Conservation (phyloP, 345 rosid species). For the Erodium maritimum region DNA sequence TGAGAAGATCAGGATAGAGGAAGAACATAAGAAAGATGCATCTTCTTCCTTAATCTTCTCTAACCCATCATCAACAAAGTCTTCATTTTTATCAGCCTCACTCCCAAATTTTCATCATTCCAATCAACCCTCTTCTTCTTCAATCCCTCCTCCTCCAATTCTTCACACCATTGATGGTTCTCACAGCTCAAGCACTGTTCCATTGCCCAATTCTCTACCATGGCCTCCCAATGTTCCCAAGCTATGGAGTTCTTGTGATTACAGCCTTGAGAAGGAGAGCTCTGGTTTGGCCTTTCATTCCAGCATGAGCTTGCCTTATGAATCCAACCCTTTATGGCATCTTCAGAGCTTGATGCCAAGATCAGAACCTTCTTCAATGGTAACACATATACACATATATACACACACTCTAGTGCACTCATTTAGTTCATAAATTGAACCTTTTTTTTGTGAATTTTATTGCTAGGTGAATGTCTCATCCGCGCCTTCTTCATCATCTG, state of each 20-base stretch:
- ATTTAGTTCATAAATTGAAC: no score
- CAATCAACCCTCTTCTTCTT: constrained; percentile 15
- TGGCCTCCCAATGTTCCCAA: constrained; percentile 8
- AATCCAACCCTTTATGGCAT: constrained; percentile 24
- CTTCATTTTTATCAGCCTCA: constrained; percentile 10
- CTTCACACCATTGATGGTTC: constrained; percentile 12
- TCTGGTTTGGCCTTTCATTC: constrained; percentile 10
- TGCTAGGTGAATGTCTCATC: constrained; percentile 37
- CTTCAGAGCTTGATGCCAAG: constrained; percentile 22
- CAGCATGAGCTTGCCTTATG: constrained; percentile 17
- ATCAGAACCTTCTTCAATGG: constrained; percentile 27
- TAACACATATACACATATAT: no score
- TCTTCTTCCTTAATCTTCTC: constrained; percentile 11
- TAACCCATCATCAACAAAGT: constrained; percentile 12
- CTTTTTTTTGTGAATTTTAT: not conserved
- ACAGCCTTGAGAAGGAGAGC: constrained; percentile 16
- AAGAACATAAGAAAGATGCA: constrained; percentile 34
- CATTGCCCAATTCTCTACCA: not conserved
- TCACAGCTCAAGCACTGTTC: constrained; percentile 2
- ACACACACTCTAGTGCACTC: no score
- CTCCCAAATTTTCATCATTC: constrained; percentile 13
- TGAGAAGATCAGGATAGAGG: constrained; percentile 49
- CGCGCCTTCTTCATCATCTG: constrained; percentile 24
- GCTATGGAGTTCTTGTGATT: constrained; percentile 18
- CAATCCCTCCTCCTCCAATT: not conserved